Evolutionary conservation across 257 asterid species (phyloP), one percentile per base, ranked within the genome.

Genomic region (Leonotis leonurus): DNA sequence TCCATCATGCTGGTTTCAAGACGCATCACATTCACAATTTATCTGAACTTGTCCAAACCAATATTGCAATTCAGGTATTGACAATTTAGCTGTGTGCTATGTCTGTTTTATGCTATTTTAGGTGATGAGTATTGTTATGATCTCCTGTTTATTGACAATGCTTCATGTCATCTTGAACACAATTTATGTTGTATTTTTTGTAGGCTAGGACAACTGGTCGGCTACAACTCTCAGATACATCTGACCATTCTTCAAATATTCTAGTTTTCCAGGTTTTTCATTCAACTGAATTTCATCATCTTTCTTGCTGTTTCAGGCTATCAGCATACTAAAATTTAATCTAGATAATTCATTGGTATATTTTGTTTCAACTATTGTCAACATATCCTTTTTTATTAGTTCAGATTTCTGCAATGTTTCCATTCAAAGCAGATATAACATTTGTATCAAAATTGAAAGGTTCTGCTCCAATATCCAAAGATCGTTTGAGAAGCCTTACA

Each of bases 201-300:
- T 68, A 92, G 99, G 92, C 94, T 62, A 83, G 94, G 73, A 71
- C 61, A 24, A 53, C 63, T 73, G 89, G 84, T 53, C 82, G 81
- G 60, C 75, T 87, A 77, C 94, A 82, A 85, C 97, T 93, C 67
- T 84, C 99, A 32, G 95, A 93, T 73, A 78, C 94, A 60, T 77
- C 87, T 52, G 97, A 84, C 43, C 64, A 73, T 68, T 80, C 83
- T 70, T 78, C 99, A 40, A 93, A 85, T 53, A 75, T 93, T 76
- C 83, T 93, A 56, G 95, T 93, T 71, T 89, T 93, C 81, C 97
- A 93, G 99, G 99, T 93, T 61, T 61, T 41, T 67, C 45, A 56
- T 12, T 27, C 26, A 60, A 32, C 43, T n/a, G 33, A 9, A 32
- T 52, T 37, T 65, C 59, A 59, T 56, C 11, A 33, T 73, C 57